Evolutionary conservation across 2,329 filamentous ascomycete genomes (phyloP).

Genomic region (Cordyceps fumosorosea): DNA sequence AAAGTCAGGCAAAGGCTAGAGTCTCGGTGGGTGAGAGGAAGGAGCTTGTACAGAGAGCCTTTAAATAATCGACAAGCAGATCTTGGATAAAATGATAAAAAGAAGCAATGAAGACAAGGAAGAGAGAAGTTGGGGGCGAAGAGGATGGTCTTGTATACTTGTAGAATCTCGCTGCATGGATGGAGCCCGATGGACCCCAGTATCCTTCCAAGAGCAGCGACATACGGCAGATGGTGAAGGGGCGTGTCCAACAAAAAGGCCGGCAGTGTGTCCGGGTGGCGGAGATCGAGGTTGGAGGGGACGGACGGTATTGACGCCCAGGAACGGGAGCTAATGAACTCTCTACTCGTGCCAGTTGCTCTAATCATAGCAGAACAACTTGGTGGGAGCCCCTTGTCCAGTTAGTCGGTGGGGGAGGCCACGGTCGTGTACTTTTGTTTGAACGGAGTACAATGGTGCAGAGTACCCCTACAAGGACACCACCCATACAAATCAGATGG

Average conservation of each 20-base stretch:
- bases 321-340: conserved; percentile 29
- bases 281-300: conserved; percentile 19
- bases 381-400: conserved; percentile 11
- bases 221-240: conserved; percentile 14
- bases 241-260: conserved; percentile 27
- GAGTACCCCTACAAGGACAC: conserved; percentile 10
- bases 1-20: not conserved
- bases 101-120: conserved; percentile 8
- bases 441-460: conserved; percentile 6
- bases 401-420: conserved; percentile 10
- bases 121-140: conserved; percentile 13
- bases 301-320: conserved; percentile 31
- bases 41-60: not conserved
- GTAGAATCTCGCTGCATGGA: conserved; percentile 14
- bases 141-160: conserved; percentile 14
- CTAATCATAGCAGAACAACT: conserved; percentile 10
- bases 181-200: conserved; percentile 14
- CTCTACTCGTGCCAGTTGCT: not conserved
- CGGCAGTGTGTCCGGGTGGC: conserved; percentile 40
- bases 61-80: not conserved
- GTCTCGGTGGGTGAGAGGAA: not conserved
- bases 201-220: conserved; percentile 6
- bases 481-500: conserved; percentile 8
- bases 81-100: not conserved
- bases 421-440: conserved; percentile 10